phyloP scores from a whole-genome alignment of 352 stramenopile genomes.

The Pythium guiyangense region DNA sequence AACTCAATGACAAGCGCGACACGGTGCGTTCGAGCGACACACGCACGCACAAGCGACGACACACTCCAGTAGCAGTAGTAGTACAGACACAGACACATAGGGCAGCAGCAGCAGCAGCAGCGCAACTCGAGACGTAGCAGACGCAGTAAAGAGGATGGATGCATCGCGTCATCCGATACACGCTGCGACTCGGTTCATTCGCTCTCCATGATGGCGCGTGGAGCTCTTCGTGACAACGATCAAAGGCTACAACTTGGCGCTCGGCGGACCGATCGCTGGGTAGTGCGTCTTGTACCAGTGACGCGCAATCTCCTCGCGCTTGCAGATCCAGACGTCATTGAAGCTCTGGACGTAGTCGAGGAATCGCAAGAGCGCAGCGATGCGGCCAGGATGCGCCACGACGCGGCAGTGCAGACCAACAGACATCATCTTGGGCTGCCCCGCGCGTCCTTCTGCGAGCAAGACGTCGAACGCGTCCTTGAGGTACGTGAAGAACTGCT shows the following conservation, averaged over 20 bases:
- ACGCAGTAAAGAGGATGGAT: no score
- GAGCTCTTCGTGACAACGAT: no score
- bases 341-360: conserved; percentile 91
- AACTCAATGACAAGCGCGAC: no score
- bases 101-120: neutral
- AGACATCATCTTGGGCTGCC: conserved; percentile 94
- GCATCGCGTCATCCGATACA: no score
- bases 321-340: conserved; percentile 90
- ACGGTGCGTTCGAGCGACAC: no score
- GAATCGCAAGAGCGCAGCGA: conserved; percentile 90
- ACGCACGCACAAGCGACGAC: no score
- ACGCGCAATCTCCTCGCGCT: conserved; percentile 90
- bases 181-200: no score
- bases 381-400: conserved; percentile 86
- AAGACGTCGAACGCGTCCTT: conserved; percentile 89
- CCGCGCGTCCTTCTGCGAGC: conserved; percentile 85
- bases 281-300: conserved; percentile 93
- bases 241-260: conserved; percentile 35
- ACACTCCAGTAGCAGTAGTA: conserved; percentile 10
- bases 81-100: conserved; percentile 1
- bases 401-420: conserved; percentile 92
- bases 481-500: conserved; percentile 93
- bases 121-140: neutral
- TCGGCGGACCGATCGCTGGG: conserved; percentile 18
- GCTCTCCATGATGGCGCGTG: no score